Evolutionary conservation across 2,329 filamentous ascomycete genomes (phyloP), one percentile per base, ranked within the genome.

Genomic region (Rhinocladiella mackenziei): DNA sequence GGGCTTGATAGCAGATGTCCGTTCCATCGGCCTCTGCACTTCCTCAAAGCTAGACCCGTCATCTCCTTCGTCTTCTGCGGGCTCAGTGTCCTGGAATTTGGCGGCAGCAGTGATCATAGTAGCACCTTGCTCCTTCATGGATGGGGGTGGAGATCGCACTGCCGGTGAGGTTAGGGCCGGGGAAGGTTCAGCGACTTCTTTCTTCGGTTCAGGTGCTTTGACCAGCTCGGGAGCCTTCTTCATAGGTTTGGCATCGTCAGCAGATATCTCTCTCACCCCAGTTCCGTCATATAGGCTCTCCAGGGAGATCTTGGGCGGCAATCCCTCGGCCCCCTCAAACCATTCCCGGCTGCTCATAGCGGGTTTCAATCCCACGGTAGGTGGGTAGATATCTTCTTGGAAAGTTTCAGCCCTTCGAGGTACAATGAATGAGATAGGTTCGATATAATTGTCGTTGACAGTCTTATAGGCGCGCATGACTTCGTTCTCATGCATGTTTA

Each of bases 401-500:
- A 96, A 96, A 39, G 84, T 88, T 67, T 96, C 89, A 43, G 92
- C 87, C 53, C 92, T 81, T 53, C 92, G 82, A 36, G 92, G 92
- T 2, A 97, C 92, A 42, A 94, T 94, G 71, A 98, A 98, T 2
- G 92, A 95, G 61, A 98, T 86, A 29, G 92, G 92, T 69, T 98
- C 92, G 58, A 98, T 88, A 70, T 94, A 95, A 34, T 73, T 67
- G 64, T 98, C 92, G 67, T 89, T 94, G 65, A 97, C 86, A 0
- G 92, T 97, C 78, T 98, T 98, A 80, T 86, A 98, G 31, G 85
- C 89, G 56, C 89, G 83, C 76, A 94, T 89, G 40, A 96, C 79
- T 65, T 98, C 92, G 64, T 97, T 97, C 56, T 97, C 92, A 67
- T 96, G 89, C 36, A 94, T 84, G 64, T 96, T 95, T 59, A 98